These are phyloP conservation scores for Mycena polygramma DNA, from an alignment of 768 basidiomycete genomes.

Conservation along the genomic window DNA sequence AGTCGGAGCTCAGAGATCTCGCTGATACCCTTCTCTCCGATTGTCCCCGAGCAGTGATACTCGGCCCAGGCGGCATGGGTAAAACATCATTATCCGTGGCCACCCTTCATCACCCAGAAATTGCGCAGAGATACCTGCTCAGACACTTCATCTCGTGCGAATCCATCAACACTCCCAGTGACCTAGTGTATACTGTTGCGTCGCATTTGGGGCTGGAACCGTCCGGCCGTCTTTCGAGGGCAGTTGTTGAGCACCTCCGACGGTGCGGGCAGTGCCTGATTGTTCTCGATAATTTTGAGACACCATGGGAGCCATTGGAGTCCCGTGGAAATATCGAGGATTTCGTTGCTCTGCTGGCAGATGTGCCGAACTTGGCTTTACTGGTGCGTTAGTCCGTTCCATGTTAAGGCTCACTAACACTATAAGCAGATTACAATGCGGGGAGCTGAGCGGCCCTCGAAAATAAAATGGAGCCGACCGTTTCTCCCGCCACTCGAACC, in stretches of 20 bases:
- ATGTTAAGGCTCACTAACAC: no score
- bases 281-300: conserved; percentile 28
- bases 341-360: conserved; percentile 20
- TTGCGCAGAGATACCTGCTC: no score
- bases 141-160: no score
- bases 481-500: background rate
- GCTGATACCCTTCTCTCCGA: background rate
- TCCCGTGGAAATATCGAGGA: conserved; percentile 22
- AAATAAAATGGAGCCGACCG: conserved; percentile 4
- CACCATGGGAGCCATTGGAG: no score
- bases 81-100: conserved; percentile 19
- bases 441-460: background rate
- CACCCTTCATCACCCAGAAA: no score
- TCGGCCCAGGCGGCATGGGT: conserved; percentile 26
- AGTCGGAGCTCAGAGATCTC: background rate
- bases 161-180: no score
- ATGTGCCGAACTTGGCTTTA: conserved; percentile 17
- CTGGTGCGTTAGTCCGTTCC: conserved; percentile 15
- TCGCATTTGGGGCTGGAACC: conserved; percentile 16
- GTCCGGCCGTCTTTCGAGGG: background rate
- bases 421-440: conserved; percentile 2
- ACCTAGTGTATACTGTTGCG: no score
- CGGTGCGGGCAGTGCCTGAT: background rate
- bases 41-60: conserved; percentile 5
- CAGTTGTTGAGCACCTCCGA: conserved; percentile 3